Conservation (phyloP, 345 rosid species). For the Lagerstroemia speciosa region DNA sequence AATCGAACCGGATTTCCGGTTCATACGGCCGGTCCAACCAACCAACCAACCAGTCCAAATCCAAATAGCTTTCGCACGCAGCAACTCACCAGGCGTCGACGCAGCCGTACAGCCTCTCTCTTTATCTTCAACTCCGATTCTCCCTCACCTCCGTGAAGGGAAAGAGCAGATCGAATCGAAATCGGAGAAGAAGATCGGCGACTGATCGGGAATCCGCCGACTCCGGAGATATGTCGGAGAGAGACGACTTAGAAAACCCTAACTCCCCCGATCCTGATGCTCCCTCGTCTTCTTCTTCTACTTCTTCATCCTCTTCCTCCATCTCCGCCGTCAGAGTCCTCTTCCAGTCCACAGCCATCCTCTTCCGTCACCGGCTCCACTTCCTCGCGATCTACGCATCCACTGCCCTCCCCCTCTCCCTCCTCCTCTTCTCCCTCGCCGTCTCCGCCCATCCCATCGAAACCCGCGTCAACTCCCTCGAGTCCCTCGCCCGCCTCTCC, state of each 20-base stretch:
- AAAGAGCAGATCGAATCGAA: background rate
- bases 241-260: slow-evolving; percentile 1
- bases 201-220: background rate
- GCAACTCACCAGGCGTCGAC: no score
- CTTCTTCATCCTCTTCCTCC: background rate
- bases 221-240: slow-evolving; percentile 12
- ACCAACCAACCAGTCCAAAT: no score
- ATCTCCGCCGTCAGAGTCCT: slow-evolving; percentile 15
- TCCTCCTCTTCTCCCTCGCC: slow-evolving; percentile 46
- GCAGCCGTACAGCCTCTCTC: no score
- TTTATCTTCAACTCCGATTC: background rate
- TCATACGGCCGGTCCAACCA: background rate
- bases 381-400: slow-evolving; percentile 33
- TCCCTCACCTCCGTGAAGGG: background rate
- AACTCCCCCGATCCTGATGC: background rate
- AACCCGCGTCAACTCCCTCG: slow-evolving; percentile 45
- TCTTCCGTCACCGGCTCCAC: slow-evolving; percentile 37
- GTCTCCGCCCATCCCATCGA: slow-evolving; percentile 38
- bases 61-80: background rate
- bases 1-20: background rate
- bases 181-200: background rate
- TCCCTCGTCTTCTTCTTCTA: background rate
- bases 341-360: slow-evolving; percentile 30
- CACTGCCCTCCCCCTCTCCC: slow-evolving; percentile 48
- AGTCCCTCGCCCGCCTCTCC: slow-evolving; percentile 36